These are phyloP conservation scores for Yamadazyma kitorensis DNA, from an alignment of 805 yeast species.

Conservation along the genomic window DNA sequence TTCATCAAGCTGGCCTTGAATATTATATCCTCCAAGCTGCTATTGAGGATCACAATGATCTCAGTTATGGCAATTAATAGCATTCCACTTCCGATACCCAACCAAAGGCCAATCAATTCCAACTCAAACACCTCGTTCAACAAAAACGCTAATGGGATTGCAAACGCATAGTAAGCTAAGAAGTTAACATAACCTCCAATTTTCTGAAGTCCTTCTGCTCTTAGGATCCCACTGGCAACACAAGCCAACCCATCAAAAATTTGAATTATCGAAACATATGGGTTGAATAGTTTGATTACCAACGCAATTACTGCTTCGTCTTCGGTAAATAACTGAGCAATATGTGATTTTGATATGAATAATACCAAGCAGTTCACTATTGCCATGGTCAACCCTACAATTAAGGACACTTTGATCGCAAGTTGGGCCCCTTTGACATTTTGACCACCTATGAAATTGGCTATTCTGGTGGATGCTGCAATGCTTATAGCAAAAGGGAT, in stretches of 20 bases:
- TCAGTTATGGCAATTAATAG: constrained; percentile 51
- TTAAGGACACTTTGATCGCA: constrained; percentile 32
- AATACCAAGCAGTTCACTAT: constrained; percentile 43
- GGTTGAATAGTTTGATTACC: constrained; percentile 53
- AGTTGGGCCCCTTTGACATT: constrained; percentile 35
- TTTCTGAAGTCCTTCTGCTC: constrained; percentile 76
- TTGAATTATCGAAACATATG: constrained; percentile 63
- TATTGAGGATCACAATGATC: constrained; percentile 41
- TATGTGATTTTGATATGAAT: constrained; percentile 42
- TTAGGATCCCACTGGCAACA: constrained; percentile 66
- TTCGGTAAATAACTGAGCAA: constrained; percentile 58
- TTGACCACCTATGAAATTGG: constrained; percentile 44
- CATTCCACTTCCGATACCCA: constrained; percentile 68
- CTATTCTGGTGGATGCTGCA: constrained; percentile 43
- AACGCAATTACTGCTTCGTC: constrained; percentile 56
- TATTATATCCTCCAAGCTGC: constrained; percentile 52
- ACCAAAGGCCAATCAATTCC: constrained; percentile 67
- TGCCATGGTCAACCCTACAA: constrained; percentile 28
- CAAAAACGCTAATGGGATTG: constrained; percentile 62
- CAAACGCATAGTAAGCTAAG: constrained; percentile 66
- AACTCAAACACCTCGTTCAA: constrained; percentile 47
- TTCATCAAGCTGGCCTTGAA: constrained; percentile 25
- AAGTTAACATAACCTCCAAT: constrained; percentile 71
- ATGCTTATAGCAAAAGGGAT: constrained; percentile 46
- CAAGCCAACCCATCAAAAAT: constrained; percentile 69